These are phyloP conservation scores for Colletotrichum noveboracense DNA, from an alignment of 2,329 filamentous ascomycete species.

Conservation along the genomic window DNA sequence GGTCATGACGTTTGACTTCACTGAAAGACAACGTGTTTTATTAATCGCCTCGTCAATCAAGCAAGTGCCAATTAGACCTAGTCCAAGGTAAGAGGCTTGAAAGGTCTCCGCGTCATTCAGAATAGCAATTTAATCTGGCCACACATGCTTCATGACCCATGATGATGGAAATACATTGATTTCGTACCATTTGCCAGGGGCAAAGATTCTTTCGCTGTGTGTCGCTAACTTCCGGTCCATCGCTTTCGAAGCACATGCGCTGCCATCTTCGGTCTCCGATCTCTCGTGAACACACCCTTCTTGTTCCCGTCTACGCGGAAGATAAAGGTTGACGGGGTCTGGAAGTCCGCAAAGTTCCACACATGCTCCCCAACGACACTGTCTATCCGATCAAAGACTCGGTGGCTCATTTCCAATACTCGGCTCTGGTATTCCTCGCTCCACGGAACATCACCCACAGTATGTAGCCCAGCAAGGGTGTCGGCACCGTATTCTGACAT, in stretches of 20 bases:
- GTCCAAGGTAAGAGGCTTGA: fast-evolving
- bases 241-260: slow-evolving; percentile 19
- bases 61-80: no score
- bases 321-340: slow-evolving; percentile 21
- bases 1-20: fast-evolving
- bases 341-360: slow-evolving; percentile 31
- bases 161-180: background rate
- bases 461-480: slow-evolving; percentile 30
- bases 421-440: slow-evolving; percentile 32
- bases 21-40: fast-evolving
- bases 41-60: background rate
- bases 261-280: slow-evolving; percentile 26
- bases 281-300: slow-evolving; percentile 29
- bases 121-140: background rate
- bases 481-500: slow-evolving; percentile 35
- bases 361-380: slow-evolving; percentile 32
- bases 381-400: slow-evolving; percentile 31
- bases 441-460: slow-evolving; percentile 28
- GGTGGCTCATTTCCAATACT: slow-evolving; percentile 31
- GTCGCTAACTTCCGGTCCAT: slow-evolving; percentile 4
- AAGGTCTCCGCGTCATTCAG: background rate
- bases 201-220: background rate
- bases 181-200: no score
- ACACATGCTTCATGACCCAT: background rate
- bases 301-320: slow-evolving; percentile 28